Evolutionary conservation across 1,284 basidiomycete genomes (phyloP).

Genomic region (Ceratobasidium sp.): DNA sequence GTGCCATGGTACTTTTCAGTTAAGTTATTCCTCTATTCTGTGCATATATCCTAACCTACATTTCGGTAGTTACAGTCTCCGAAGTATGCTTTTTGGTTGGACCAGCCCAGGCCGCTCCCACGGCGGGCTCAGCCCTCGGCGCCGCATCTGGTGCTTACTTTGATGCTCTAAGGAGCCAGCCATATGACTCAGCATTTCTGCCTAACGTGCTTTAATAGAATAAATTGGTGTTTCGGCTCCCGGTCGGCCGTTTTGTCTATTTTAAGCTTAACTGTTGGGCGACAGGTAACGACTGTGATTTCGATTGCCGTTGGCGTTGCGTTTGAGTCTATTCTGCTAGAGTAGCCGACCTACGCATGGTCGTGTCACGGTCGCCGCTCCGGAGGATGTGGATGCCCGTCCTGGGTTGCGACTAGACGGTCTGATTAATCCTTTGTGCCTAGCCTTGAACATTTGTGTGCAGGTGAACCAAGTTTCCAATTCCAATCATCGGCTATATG

Average conservation of each 20-base stretch:
- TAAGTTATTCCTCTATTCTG: slow-evolving; percentile 55
- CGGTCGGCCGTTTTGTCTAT: slow-evolving; percentile 72
- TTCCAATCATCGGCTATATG: slow-evolving; percentile 59
- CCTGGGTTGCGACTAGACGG: not conserved
- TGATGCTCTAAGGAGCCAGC: too few species aligned
- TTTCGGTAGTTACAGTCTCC: slow-evolving; percentile 55
- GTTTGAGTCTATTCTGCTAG: slow-evolving; percentile 65
- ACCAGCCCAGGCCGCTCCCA: too few species aligned
- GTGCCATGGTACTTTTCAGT: slow-evolving; percentile 74
- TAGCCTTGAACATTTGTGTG: slow-evolving; percentile 61
- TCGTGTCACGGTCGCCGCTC: slow-evolving; percentile 66
- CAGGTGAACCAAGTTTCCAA: slow-evolving; percentile 58
- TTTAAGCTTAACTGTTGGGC: slow-evolving; percentile 72
- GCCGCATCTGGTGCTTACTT: too few species aligned
- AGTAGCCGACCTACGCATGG: slow-evolving; percentile 70
- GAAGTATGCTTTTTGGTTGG: slow-evolving; percentile 78
- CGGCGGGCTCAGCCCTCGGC: too few species aligned
- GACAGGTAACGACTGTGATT: slow-evolving; percentile 62
- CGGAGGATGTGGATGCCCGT: slow-evolving; percentile 51
- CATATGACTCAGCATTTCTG: too few species aligned
- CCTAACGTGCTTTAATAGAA: too few species aligned
- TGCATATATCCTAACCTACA: not conserved
- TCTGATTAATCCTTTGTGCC: slow-evolving; percentile 20
- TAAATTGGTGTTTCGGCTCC: slow-evolving; percentile 72
- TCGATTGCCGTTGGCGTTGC: slow-evolving; percentile 60